phyloP scores from a whole-genome alignment of 768 basidiomycete species.

The Tubosaeta brunneosetosa region DNA sequence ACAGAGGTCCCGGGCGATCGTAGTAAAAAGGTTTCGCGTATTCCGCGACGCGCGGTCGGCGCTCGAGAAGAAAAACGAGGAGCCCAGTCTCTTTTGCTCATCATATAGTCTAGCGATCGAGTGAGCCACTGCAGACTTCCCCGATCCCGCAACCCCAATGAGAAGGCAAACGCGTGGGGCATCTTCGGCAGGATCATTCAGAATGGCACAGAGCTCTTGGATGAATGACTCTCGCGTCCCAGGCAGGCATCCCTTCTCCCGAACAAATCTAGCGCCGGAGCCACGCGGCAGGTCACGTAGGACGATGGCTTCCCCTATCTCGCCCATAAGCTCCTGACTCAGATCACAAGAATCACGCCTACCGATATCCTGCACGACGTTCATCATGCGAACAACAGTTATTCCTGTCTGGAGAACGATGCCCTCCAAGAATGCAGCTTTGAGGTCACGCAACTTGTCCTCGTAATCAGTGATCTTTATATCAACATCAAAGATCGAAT shows the following conservation, averaged over 20 bases:
- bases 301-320: not conserved
- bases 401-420: too few species aligned
- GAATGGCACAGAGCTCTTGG: not conserved
- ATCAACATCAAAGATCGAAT: too few species aligned
- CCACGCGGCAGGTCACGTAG: conserved; percentile 6
- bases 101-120: conserved; percentile 9
- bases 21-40: conserved; percentile 20
- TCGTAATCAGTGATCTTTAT: too few species aligned
- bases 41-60: conserved; percentile 1
- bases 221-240: conserved; percentile 2
- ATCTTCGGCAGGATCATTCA: not conserved
- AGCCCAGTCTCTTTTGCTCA: conserved; percentile 15
- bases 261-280: conserved; percentile 7
- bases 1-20: conserved; percentile 24
- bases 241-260: conserved; percentile 2
- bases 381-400: too few species aligned
- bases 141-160: conserved; percentile 6
- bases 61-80: conserved; percentile 19
- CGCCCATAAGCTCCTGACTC: not conserved
- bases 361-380: too few species aligned
- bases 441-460: too few species aligned
- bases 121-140: not conserved
- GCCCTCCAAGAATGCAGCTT: too few species aligned
- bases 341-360: too few species aligned
- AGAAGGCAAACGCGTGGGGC: conserved; percentile 16